Conservation (phyloP, 192 early-diverging fungal species). For the Diversispora epigaea region DNA sequence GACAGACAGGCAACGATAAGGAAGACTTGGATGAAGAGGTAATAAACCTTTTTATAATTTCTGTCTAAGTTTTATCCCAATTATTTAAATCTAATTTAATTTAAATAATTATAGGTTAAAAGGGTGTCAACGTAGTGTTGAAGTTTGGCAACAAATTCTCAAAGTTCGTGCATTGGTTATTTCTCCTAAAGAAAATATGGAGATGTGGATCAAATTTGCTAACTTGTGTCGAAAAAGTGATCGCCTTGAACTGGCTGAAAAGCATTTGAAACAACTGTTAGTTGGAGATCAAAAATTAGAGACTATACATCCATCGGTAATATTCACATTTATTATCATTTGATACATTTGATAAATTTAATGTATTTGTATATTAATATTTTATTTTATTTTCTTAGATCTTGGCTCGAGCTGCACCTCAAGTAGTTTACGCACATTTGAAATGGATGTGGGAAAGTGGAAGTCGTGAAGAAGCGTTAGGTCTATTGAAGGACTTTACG, state of each 20-base stretch:
- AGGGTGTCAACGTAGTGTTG: slow-evolving; percentile 89
- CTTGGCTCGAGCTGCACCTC: slow-evolving; percentile 43
- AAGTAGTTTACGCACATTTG: slow-evolving; percentile 87
- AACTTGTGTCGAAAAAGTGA: slow-evolving; percentile 91
- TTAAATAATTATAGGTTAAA: slow-evolving; percentile 58
- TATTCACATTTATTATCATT: not conserved
- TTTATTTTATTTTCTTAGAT: not conserved
- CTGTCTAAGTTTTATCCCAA: no score
- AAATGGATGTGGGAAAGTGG: slow-evolving; percentile 87
- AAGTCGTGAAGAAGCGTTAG: slow-evolving; percentile 63
- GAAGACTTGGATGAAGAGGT: slow-evolving; percentile 78
- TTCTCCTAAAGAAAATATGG: slow-evolving; percentile 88
- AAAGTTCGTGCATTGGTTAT: slow-evolving; percentile 86
- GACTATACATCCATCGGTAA: slow-evolving; percentile 30
- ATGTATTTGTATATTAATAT: not conserved
- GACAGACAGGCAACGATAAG: slow-evolving; percentile 74
- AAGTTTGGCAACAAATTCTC: slow-evolving; percentile 92
- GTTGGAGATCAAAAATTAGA: slow-evolving; percentile 55
- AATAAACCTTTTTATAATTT: not conserved
- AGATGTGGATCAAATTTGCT: slow-evolving; percentile 94
- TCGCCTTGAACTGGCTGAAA: slow-evolving; percentile 74
- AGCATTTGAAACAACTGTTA: slow-evolving; percentile 73
- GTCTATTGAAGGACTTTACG: slow-evolving; percentile 77
- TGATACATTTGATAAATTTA: not conserved
- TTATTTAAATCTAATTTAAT: not conserved